phyloP scores from a whole-genome alignment of 768 basidiomycete species.

The Pulveroboletus ravenelii region DNA sequence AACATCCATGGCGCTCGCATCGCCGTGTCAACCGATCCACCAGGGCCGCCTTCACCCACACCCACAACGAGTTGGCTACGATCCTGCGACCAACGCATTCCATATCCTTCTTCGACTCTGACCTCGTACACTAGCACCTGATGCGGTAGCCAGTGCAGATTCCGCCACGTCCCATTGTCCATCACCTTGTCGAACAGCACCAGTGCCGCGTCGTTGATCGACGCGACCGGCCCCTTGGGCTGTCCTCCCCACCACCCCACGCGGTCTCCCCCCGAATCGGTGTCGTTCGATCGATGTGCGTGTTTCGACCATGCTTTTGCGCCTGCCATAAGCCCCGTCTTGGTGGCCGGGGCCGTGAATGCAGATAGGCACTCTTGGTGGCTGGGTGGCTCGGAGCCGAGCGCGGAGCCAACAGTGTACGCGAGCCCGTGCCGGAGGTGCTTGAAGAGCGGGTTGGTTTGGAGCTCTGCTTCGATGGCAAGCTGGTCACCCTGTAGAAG shows the following conservation, averaged over 20 bases:
- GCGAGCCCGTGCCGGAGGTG: constrained; percentile 52
- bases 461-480: constrained; percentile 14
- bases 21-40: not conserved
- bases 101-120: constrained; percentile 56
- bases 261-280: not conserved
- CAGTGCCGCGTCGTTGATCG: constrained; percentile 50
- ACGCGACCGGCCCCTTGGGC: constrained; percentile 47
- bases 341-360: constrained; percentile 44
- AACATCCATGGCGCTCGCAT: constrained; percentile 43
- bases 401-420: constrained; percentile 55
- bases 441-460: constrained; percentile 33
- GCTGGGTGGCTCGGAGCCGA: constrained; percentile 48
- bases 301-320: constrained; percentile 68
- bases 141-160: constrained; percentile 65
- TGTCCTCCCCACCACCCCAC: constrained; percentile 55
- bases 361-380: constrained; percentile 47
- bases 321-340: constrained; percentile 50
- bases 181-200: constrained; percentile 51
- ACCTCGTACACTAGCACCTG: constrained; percentile 58
- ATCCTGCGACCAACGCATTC: constrained; percentile 64
- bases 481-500: constrained; percentile 6
- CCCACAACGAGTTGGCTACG: constrained; percentile 13
- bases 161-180: constrained; percentile 52
- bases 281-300: constrained; percentile 44
- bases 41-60: not conserved